A percentile compares a stretch with the other conserved stretches of the same genome.
Conservation (phyloP, 495 filamentous ascomycete genomes). For the Lepidopterella palustris region DNA sequence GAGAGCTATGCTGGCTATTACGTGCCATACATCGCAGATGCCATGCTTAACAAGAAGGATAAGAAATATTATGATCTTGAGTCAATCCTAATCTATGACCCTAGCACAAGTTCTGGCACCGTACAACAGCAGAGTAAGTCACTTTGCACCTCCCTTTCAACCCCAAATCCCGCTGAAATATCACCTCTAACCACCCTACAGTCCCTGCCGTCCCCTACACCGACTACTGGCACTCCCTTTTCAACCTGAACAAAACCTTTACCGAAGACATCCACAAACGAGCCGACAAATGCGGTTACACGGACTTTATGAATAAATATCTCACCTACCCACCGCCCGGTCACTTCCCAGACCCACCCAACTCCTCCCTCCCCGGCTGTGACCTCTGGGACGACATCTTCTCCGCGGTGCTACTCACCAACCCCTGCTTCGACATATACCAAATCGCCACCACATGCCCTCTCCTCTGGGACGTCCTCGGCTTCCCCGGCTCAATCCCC, state of each 20-base stretch:
- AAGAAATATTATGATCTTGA: slow-evolving; percentile 57
- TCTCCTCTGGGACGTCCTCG: slow-evolving; percentile 45
- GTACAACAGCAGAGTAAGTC: slow-evolving; percentile 39
- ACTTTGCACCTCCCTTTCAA: neutral
- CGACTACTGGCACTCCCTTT: slow-evolving; percentile 46
- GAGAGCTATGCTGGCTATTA: slow-evolving; percentile 69
- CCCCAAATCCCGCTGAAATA: slow-evolving; percentile 9
- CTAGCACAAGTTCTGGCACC: slow-evolving; percentile 27
- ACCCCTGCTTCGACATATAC: slow-evolving; percentile 60
- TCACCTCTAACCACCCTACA: slow-evolving; percentile 39
- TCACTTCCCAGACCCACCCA: slow-evolving; percentile 37
- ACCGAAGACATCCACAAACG: slow-evolving; percentile 43
- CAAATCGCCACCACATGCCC: slow-evolving; percentile 46
- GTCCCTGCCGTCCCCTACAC: slow-evolving; percentile 45
- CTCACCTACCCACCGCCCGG: slow-evolving; percentile 55
- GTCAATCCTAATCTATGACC: slow-evolving; percentile 62
- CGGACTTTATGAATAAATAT: slow-evolving; percentile 49
- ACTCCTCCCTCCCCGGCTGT: slow-evolving; percentile 38
- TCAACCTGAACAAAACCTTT: slow-evolving; percentile 52
- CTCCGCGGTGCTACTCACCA: slow-evolving; percentile 42
- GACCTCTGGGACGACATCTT: slow-evolving; percentile 47
- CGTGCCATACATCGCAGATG: slow-evolving; percentile 71
- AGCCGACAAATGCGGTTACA: slow-evolving; percentile 52
- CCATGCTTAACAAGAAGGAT: slow-evolving; percentile 65
- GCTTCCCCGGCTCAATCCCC: slow-evolving; percentile 39